Conservation (phyloP, 768 basidiomycete genomes). For the Suillus weaverae region DNA sequence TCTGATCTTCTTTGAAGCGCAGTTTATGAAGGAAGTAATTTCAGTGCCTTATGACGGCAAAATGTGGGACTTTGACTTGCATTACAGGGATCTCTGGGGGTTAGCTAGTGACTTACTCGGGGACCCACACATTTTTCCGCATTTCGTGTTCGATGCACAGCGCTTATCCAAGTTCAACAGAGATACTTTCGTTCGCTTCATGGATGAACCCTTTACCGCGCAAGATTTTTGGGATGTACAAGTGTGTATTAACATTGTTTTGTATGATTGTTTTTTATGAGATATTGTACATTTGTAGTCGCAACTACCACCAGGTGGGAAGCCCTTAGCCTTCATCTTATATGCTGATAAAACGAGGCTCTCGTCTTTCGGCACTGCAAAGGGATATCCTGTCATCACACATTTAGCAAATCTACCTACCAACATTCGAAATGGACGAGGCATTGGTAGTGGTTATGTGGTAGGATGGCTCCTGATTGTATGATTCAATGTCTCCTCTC, state of each 20-base stretch:
- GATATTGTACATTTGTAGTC: background rate
- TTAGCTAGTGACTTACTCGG: conserved; percentile 30
- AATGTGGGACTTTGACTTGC: conserved; percentile 13
- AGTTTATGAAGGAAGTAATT: conserved; percentile 14
- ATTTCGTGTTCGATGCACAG: conserved; percentile 34
- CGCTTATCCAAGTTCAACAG: conserved; percentile 30
- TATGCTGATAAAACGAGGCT: conserved; percentile 43
- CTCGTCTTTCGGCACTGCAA: conserved; percentile 39
- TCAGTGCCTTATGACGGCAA: conserved; percentile 11
- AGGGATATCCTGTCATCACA: conserved; percentile 39
- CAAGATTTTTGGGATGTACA: conserved; percentile 37
- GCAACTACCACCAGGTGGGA: background rate
- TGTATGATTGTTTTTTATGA: no score
- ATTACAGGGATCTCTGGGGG: conserved; percentile 22
- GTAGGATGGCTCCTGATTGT: conserved; percentile 44
- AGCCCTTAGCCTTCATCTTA: conserved; percentile 32
- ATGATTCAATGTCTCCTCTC: conserved; percentile 2
- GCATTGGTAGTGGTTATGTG: conserved; percentile 33
- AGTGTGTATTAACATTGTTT: no score
- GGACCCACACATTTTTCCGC: conserved; percentile 22
- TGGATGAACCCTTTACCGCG: conserved; percentile 40
- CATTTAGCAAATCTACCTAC: conserved; percentile 33
- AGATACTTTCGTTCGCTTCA: conserved; percentile 25
- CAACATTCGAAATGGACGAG: conserved; percentile 33
- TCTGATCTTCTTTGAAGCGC: background rate